These are phyloP conservation scores for Lentinula edodes DNA, from an alignment of 768 basidiomycete genomes.

Conservation along the genomic window DNA sequence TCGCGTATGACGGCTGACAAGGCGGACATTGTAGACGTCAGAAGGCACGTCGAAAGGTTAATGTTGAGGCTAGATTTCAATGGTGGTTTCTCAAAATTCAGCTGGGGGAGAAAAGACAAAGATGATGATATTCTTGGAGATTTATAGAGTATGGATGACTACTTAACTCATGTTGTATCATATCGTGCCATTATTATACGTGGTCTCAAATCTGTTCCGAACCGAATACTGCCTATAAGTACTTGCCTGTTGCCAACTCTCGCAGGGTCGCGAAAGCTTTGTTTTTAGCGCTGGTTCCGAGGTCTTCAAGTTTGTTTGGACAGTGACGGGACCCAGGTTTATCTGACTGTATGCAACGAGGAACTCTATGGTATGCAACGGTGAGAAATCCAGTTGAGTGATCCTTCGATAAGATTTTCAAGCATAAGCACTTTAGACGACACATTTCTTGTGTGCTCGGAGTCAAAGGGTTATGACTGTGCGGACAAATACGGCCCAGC, in stretches of 20 bases:
- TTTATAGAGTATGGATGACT: not conserved
- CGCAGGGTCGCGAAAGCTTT: not conserved
- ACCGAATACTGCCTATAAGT: no score
- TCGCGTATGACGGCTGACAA: conserved; percentile 45
- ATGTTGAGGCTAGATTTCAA: conserved; percentile 84
- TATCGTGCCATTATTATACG: not conserved
- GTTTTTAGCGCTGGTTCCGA: not conserved
- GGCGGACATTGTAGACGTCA: conserved; percentile 55
- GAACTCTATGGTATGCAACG: not conserved
- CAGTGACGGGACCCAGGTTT: not conserved
- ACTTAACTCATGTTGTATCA: not conserved
- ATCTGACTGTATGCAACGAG: conserved; percentile 2
- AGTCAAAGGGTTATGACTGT: not conserved
- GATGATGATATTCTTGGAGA: conserved; percentile 34
- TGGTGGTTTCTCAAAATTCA: conserved; percentile 58
- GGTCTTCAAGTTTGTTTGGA: not conserved
- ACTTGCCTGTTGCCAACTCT: not conserved
- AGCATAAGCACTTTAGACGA: not conserved
- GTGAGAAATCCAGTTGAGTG: not conserved
- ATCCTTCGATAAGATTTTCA: not conserved
- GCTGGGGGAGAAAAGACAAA: conserved; percentile 18
- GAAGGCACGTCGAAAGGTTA: conserved; percentile 78
- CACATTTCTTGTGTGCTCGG: not conserved
- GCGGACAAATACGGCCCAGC: conserved; percentile 36
- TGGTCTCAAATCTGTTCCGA: no score